A percentile compares a stretch with the other conserved stretches of the same genome.
phyloP scores from a whole-genome alignment of 225 moss, liverwort and hornwort species.

The Sphagnum contortum region DNA sequence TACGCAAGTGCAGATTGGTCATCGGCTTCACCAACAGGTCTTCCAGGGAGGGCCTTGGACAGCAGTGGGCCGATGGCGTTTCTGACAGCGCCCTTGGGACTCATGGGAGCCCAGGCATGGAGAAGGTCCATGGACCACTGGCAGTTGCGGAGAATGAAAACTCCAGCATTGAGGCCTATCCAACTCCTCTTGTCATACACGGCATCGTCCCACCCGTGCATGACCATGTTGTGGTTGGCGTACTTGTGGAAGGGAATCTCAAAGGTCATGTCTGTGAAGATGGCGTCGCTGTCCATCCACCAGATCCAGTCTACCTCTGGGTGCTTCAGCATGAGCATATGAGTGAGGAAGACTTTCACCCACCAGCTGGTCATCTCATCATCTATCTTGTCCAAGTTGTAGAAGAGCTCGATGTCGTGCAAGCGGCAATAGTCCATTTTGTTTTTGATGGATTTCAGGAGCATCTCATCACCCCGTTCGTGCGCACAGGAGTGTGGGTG shows the following conservation, averaged over 20 bases:
- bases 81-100: conserved; percentile 29
- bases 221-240: conserved; percentile 19
- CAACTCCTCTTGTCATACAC: conserved; percentile 23
- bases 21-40: conserved; percentile 39
- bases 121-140: conserved; percentile 40
- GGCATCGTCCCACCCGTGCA: conserved; percentile 20
- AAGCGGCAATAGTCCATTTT: conserved; percentile 43
- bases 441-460: conserved; percentile 32
- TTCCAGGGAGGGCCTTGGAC: conserved; percentile 27
- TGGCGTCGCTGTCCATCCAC: conserved; percentile 32
- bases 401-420: conserved; percentile 36
- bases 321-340: conserved; percentile 23
- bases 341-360: conserved; percentile 20
- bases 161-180: conserved; percentile 39
- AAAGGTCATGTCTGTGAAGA: conserved; percentile 29
- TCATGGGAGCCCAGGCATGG: conserved; percentile 32
- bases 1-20: conserved; percentile 41
- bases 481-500: conserved; percentile 13
- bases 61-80: conserved; percentile 36
- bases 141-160: conserved; percentile 35
- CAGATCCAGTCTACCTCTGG: conserved; percentile 25
- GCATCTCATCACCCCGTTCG: conserved; percentile 22
- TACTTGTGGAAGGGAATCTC: conserved; percentile 33
- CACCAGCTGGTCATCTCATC: conserved; percentile 25
- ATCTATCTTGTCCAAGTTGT: conserved; percentile 35